A percentile compares a stretch with the other conserved stretches of the same genome.
phyloP scores from a whole-genome alignment of 768 basidiomycete species.

The Boletus reticuloceps region DNA sequence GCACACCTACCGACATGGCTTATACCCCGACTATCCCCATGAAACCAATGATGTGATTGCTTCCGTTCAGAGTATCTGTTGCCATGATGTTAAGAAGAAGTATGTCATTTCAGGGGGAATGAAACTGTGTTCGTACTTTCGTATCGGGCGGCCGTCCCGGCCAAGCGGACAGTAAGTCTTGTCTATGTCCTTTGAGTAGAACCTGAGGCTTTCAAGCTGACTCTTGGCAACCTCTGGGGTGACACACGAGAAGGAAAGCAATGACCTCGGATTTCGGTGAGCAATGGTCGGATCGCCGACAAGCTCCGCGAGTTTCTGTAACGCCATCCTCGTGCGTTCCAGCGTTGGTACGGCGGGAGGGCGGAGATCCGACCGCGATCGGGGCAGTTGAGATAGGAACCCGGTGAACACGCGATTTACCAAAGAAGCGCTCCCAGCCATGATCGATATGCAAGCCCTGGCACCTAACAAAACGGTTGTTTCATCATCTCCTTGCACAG shows the following conservation, averaged over 20 bases:
- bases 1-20: constrained; percentile 54
- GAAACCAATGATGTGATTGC: constrained; percentile 58
- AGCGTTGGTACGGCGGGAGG: constrained; percentile 33
- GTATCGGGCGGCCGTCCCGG: constrained; percentile 55
- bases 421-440: constrained; percentile 55
- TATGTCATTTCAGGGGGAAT: neutral
- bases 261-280: constrained; percentile 52
- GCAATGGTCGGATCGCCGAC: constrained; percentile 44
- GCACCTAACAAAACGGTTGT: constrained; percentile 40
- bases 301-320: constrained; percentile 53
- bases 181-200: constrained; percentile 44
- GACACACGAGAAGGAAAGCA: constrained; percentile 68
- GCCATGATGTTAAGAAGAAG: neutral
- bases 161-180: constrained; percentile 56
- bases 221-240: constrained; percentile 47
- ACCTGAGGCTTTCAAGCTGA: constrained; percentile 48
- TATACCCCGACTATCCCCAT: constrained; percentile 50
- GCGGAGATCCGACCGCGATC: constrained; percentile 45
- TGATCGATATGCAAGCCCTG: constrained; percentile 51
- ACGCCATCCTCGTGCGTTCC: constrained; percentile 55
- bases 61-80: constrained; percentile 59
- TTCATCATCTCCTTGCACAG: neutral
- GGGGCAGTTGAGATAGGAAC: constrained; percentile 59
- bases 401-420: constrained; percentile 61
- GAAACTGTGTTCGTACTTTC: constrained; percentile 46